Evolutionary conservation across 75 land plant genomes (phyloP).

Genomic region (Azolla pinnata): DNA sequence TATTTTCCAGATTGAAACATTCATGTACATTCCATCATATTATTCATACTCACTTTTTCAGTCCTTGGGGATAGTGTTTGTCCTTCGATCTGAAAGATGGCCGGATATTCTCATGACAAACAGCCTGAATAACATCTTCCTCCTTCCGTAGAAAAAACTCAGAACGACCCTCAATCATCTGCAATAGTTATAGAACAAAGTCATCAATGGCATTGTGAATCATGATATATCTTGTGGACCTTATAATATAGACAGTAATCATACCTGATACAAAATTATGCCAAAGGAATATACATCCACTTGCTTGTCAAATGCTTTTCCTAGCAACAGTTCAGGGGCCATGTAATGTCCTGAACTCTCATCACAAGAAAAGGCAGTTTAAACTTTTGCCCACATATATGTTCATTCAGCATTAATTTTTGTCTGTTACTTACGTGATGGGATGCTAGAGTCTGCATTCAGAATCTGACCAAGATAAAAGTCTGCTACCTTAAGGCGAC

Average conservation of each 20-base stretch:
- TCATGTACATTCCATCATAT: too few species aligned
- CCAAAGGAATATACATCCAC: constrained; percentile 84
- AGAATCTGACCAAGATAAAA: constrained; percentile 67
- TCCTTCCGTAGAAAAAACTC: constrained; percentile 50
- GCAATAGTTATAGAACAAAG: too few species aligned
- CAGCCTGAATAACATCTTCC: constrained; percentile 50
- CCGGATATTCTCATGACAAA: constrained; percentile 56
- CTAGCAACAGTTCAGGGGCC: constrained; percentile 73
- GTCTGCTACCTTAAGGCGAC: constrained; percentile 82
- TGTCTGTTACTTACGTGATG: too few species aligned
- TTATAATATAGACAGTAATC: too few species aligned
- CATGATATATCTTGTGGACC: too few species aligned
- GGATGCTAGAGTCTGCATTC: constrained; percentile 26
- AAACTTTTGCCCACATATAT: too few species aligned
- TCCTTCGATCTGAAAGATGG: constrained; percentile 56
- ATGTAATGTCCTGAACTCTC: constrained; percentile 64
- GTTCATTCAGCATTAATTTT: too few species aligned
- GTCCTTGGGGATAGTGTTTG: constrained; percentile 49
- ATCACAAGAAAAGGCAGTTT: too few species aligned
- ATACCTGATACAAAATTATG: constrained; percentile 81
- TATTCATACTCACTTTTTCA: constrained; percentile 80
- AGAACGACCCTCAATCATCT: constrained; percentile 85
- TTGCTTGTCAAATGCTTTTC: constrained; percentile 57
- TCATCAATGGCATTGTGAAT: too few species aligned
- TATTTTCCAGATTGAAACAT: too few species aligned